Evolutionary conservation across 2,329 filamentous ascomycete species (phyloP), one percentile per base, ranked within the genome.

Genomic region (Calonectria leucothoes): DNA sequence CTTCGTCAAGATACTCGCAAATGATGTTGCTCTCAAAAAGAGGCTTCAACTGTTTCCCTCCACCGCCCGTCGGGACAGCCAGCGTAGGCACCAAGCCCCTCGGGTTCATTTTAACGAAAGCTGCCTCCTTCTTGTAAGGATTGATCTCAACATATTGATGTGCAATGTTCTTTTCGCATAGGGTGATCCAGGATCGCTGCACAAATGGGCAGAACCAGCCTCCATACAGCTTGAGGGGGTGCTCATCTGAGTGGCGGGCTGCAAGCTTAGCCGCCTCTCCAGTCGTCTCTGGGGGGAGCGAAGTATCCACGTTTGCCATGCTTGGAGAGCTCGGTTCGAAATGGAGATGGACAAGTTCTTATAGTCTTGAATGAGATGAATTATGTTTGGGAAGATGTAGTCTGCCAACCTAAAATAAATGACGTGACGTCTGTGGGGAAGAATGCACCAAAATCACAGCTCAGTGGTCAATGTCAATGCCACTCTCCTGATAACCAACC

Each of bases 101-200:
- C 0, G 94, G 94, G 80, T 96, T 96, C 75, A 96, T 86, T 11
- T 88, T 87, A 27, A 96, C 86, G 33, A 95, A 92, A 1, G 89
- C 91, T 4, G 89, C 84, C 0, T 91, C 91, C 80, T 96, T 96
- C 82, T 92, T 87, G 86, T 95, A 95, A 0, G 94, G 94, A 82
- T 95, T 95, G 72, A 95, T 92, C 86, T 94, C 93, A 75, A 94
- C 87, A 82, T 94, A 95, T 84, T 95, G 92, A 82, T 96, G 93
- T 20, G 91, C 89, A 35, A 95, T 93, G 2, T 87, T 84, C 82
- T 96, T 95, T 82, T 95, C 94, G 79, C 92, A 89, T 14, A 96
- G 88, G 1, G 92, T 90, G 74, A 95, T 92, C 92, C 94, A 95
- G 17, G 89, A 88, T 23, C 94, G 89, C 85, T 95, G 94, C 6